Percentiles rank a stretch among this genome's conserved stretches.
Conservation (phyloP, 2,329 filamentous ascomycete genomes). For the Talaromyces sp. region DNA sequence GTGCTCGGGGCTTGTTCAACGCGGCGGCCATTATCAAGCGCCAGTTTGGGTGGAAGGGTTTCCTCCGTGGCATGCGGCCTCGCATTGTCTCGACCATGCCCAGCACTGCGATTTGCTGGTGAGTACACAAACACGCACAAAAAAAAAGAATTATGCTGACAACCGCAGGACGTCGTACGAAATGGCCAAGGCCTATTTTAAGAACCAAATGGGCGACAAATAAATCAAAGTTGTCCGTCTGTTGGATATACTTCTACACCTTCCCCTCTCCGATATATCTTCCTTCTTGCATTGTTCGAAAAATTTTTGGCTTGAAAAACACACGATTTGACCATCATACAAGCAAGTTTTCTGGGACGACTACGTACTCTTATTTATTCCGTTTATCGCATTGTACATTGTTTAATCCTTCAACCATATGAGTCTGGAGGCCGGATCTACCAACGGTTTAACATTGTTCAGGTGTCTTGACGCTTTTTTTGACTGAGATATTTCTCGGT, state of each 20-base stretch:
- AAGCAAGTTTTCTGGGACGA: neutral
- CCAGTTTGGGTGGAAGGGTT: slow-evolving; percentile 78
- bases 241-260: neutral
- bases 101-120: slow-evolving; percentile 99
- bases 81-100: slow-evolving; percentile 95
- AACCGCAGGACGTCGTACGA: slow-evolving; percentile 57
- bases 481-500: neutral
- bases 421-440: neutral
- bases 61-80: slow-evolving; percentile 88
- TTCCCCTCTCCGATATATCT: neutral
- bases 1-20: slow-evolving; percentile 74
- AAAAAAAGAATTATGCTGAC: neutral
- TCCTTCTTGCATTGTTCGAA: neutral
- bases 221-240: slow-evolving; percentile 1
- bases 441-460: slow-evolving; percentile 1
- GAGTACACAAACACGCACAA: slow-evolving; percentile 22
- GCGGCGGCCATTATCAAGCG: slow-evolving; percentile 77
- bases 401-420: neutral
- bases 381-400: slow-evolving; percentile 1
- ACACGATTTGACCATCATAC: neutral
- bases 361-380: neutral
- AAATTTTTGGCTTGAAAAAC: neutral
- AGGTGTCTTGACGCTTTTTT: neutral
- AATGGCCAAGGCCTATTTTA: slow-evolving; percentile 65
- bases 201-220: slow-evolving; percentile 31